Evolutionary conservation across 2,329 filamentous ascomycete genomes (phyloP), one percentile per base, ranked within the genome.

Genomic region (Metarhizium anisopliae): DNA sequence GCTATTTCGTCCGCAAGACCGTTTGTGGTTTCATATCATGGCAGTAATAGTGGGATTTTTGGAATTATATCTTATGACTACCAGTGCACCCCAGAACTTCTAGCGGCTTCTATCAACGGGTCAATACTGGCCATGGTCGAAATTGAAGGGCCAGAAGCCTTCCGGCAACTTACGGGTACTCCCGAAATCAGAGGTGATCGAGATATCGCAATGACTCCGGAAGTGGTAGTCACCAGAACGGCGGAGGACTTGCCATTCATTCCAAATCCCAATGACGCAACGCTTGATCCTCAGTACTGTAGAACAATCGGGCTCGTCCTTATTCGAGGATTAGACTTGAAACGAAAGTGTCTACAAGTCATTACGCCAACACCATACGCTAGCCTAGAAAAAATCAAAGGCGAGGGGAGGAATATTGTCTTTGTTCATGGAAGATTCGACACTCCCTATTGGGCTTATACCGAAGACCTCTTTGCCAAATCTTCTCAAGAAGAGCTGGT

Each of bases 391-490:
- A 64, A 70, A 10, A 64, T 76, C 18, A 71, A 66, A 47, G 63
- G 69, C 7, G 67, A 68, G 32, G 77, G 77, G 0, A 72, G 75
- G 36, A 71, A 76, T 16, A 71, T 89, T 16, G 79, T 89, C 3
- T 73, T 90, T 3, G 78, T 90, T 1, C 79, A 84, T 54, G 87
- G 87, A 2, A 85, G 81, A 60, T 82, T 88, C 55, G 87, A 90
- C 62, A 72, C 80, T 2, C 85, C 86, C 0, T 82, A 77, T 3
- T 90, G 86, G 85, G 83, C 84, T 1, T 88, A 87, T 59, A 81
- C 81, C 0, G 86, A 89, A 64, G 81, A 85, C 40, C 61, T 84
- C 16, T 78, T 83, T 59, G 62, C 68, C 36, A 67, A 66, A 59
- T 67, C 70, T 14, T 65, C 57, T 1, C 56, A 60, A 40, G 65